Percentiles rank a stretch among this genome's conserved stretches.
These are phyloP conservation scores for Tylopilus sp. DNA, from an alignment of 768 basidiomycete genomes.

Conservation along the genomic window DNA sequence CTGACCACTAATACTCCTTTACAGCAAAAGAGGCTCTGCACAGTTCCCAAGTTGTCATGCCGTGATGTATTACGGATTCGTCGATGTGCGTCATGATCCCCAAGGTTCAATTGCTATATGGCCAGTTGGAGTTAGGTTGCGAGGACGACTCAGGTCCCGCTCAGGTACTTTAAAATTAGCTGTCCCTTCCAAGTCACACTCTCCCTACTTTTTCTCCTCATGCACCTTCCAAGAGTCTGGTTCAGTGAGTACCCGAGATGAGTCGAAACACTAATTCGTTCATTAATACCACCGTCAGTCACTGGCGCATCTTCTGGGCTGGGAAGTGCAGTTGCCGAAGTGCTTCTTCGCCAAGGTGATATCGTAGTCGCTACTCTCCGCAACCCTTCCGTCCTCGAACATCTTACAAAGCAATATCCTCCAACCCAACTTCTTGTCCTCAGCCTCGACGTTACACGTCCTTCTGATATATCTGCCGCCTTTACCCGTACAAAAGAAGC, in stretches of 20 bases:
- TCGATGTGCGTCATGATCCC: too few relatives aligned
- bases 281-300: background rate
- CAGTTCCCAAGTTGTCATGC: too few relatives aligned
- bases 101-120: too few relatives aligned
- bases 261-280: background rate
- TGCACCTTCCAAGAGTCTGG: slow-evolving; percentile 8
- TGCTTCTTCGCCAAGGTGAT: slow-evolving; percentile 34
- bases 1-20: too few relatives aligned
- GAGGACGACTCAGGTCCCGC: too few relatives aligned
- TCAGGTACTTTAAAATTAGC: too few relatives aligned
- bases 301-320: slow-evolving; percentile 38
- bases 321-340: slow-evolving; percentile 32
- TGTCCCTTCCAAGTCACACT: too few relatives aligned
- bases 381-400: slow-evolving; percentile 29
- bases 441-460: slow-evolving; percentile 37
- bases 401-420: slow-evolving; percentile 24
- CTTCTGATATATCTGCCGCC: slow-evolving; percentile 29
- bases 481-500: slow-evolving; percentile 30
- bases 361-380: slow-evolving; percentile 42
- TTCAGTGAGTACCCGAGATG: slow-evolving; percentile 1
- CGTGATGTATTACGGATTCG: too few relatives aligned
- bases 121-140: too few relatives aligned
- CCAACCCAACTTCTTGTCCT: slow-evolving; percentile 32
- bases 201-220: too few relatives aligned
- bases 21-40: too few relatives aligned